phyloP scores from a whole-genome alignment of 2,329 filamentous ascomycete genomes.

The Ascomycota sp. region DNA sequence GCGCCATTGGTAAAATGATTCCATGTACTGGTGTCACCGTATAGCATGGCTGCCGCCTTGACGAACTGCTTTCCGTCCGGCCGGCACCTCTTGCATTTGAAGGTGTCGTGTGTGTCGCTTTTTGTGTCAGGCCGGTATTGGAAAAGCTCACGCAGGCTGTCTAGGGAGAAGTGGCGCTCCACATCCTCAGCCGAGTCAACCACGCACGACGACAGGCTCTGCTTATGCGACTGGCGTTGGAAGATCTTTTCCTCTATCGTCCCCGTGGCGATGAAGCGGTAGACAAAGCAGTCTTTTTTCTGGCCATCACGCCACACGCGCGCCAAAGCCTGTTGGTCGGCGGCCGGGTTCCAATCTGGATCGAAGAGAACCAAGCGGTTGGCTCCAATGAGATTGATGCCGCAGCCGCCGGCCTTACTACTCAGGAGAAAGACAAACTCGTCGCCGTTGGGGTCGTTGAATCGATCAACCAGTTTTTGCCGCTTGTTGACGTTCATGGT shows the following conservation, averaged over 20 bases:
- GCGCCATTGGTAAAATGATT: slow-evolving; percentile 84
- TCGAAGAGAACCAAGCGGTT: slow-evolving; percentile 93
- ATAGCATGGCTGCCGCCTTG: slow-evolving; percentile 86
- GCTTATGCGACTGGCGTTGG: slow-evolving; percentile 94
- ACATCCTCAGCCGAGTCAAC: slow-evolving; percentile 95
- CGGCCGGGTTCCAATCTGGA: slow-evolving; percentile 93
- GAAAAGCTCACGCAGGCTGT: slow-evolving; percentile 81
- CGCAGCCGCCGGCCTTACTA: slow-evolving; percentile 90
- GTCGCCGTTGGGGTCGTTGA: slow-evolving; percentile 76
- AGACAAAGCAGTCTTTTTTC: slow-evolving; percentile 98
- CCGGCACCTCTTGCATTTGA: slow-evolving; percentile 92
- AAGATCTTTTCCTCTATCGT: slow-evolving; percentile 99
- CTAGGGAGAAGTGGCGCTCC: slow-evolving; percentile 84
- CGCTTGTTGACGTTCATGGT: slow-evolving; percentile 97
- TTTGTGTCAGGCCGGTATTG: slow-evolving; percentile 70
- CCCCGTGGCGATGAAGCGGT: slow-evolving; percentile 95
- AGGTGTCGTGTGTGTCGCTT: slow-evolving; percentile 93
- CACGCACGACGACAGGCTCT: slow-evolving; percentile 86
- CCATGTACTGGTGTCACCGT: slow-evolving; percentile 98
- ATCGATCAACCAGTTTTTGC: slow-evolving; percentile 91
- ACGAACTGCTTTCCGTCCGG: slow-evolving; percentile 71
- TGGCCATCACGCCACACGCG: slow-evolving; percentile 98
- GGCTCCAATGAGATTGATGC: slow-evolving; percentile 84
- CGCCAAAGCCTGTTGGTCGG: slow-evolving; percentile 89
- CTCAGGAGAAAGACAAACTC: slow-evolving; percentile 95